Evolutionary conservation across 805 yeast species (phyloP), one percentile per base, ranked within the genome.

Genomic region (Ogataea zsoltii): DNA sequence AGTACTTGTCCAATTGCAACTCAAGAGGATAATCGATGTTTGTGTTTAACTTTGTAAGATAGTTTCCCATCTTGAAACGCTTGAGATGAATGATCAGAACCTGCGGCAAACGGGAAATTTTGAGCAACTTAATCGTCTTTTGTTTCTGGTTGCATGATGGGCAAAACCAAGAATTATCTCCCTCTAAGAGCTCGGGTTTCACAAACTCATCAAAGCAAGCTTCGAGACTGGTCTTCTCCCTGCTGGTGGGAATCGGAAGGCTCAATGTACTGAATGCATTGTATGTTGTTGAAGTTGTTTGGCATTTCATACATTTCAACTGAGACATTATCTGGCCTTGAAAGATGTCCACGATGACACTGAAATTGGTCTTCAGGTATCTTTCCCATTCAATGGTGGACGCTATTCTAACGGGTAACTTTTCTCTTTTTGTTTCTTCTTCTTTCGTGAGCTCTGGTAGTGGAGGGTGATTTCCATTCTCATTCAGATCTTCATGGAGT

Each of bases 381-480:
- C 95, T 70, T 58, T 88, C 96, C 98, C 98, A 91, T 61, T 91
- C 97, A 40, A 89, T 79, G 0, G 94, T 79, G 0, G 96, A 83
- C 0, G 96, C 97, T 19, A 86, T 71, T 46, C 96, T 73, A 2
- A 89, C 74, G 0, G 95, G 85, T 57, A 88, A 65, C 21, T 66
- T 66, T 60, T 91, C 98, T 35, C 97, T 71, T 13, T 75, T 68
- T 30, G 71, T 70, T 60, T 90, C 97, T 50, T 90, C 94, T 42
- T 77, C 82, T 41, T 79, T 82, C 12, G 83, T 78, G 48, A 86
- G 74, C 53, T 82, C 89, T 13, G 77, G 74, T 30, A 71, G 58
- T 31, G 80, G 72, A 2, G 76, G 75, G 35, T 74, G 77, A 46
- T 71, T 70, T 5, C 88, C 88, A 56, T 75, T 73, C 43, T 76